These are phyloP conservation scores for Rubroboletus pulcherrimus DNA, from an alignment of 768 basidiomycete genomes.

Conservation along the genomic window DNA sequence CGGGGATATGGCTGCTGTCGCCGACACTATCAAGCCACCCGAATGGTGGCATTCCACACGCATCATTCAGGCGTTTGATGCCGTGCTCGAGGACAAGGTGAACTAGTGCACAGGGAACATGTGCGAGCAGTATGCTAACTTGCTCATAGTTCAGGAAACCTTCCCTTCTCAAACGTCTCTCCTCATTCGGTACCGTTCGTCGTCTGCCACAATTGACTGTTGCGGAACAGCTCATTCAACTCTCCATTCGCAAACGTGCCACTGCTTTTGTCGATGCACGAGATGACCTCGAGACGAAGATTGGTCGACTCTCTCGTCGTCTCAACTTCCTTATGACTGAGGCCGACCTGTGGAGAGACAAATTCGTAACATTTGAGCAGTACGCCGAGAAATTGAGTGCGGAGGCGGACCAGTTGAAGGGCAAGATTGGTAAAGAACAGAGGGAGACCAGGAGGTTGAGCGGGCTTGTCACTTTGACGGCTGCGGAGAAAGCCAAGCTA, in stretches of 20 bases:
- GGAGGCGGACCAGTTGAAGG: constrained; percentile 80
- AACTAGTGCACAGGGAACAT: neutral
- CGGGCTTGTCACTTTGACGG: constrained; percentile 71
- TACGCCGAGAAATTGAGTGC: constrained; percentile 88
- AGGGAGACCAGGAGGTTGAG: constrained; percentile 83
- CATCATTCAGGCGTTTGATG: constrained; percentile 88
- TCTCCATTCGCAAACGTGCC: constrained; percentile 89
- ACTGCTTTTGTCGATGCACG: constrained; percentile 91
- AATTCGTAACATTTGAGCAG: constrained; percentile 91
- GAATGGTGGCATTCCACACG: constrained; percentile 94
- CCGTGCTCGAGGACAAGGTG: constrained; percentile 82
- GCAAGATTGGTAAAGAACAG: constrained; percentile 90
- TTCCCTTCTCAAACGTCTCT: constrained; percentile 80
- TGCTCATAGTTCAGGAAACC: constrained; percentile 77
- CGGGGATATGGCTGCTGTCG: constrained; percentile 74
- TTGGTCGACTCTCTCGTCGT: constrained; percentile 78
- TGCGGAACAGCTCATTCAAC: constrained; percentile 83
- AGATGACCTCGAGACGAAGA: constrained; percentile 92
- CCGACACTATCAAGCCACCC: constrained; percentile 86
- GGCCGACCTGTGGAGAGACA: constrained; percentile 86
- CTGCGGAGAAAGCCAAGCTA: constrained; percentile 73
- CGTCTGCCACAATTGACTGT: constrained; percentile 68
- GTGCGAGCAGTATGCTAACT: constrained; percentile 2
- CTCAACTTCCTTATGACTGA: constrained; percentile 93
- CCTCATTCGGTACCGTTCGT: constrained; percentile 66